Base-by-base conservation (phyloP, 805 yeast species). In the Blastobotrys peoriensis region DNA sequence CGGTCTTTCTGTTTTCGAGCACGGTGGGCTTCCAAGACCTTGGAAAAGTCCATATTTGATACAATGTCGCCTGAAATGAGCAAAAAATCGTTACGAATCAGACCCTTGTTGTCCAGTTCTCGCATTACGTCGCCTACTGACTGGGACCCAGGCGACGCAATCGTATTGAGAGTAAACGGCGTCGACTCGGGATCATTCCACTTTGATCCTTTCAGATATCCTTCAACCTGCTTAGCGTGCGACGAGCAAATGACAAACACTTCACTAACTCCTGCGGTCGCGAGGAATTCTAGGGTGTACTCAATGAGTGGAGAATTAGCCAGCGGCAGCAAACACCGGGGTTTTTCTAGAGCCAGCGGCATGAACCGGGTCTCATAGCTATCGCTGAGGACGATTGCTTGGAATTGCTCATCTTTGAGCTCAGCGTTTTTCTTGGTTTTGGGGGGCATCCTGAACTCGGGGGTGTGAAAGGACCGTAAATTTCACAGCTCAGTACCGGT, bases 91-190 rank as follows among this genome's bases (percentile, higher is more conserved):
- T 94, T 89, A 1, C 85, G 79, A 41, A 93, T 86, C 46, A 91
- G 68, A 4, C 96, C 96, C 55, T 95, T 73, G 49, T 86, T 81
- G 63, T 93, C 98, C 47, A 93, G 69, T 60, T 91, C 98, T 62
- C 98, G 76, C 95, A 93, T 86, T 17, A 95, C 94, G 66, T 93
- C 98, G 53, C 98, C 98, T 8, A 91, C 95, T 21, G 95, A 85
- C 63, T 89, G 70, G 8, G 93, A 81, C 62, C 91, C 96, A 39
- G 87, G 78, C 19, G 94, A 79, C 72, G 85, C 75, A 43, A 91
- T 77, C 2, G 95, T 83, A 39, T 79, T 76, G 37, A 93, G 75
- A 45, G 76, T 75, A 63, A 93, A 91, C 1, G 97, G 96, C n/a
- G n/a, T n/a, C 2, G 95, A 78, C 59, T 81, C 77, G 4, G 65